These are phyloP conservation scores for Talaromyces sp. DNA, from an alignment of 2,329 filamentous ascomycete species.

Conservation along the genomic window DNA sequence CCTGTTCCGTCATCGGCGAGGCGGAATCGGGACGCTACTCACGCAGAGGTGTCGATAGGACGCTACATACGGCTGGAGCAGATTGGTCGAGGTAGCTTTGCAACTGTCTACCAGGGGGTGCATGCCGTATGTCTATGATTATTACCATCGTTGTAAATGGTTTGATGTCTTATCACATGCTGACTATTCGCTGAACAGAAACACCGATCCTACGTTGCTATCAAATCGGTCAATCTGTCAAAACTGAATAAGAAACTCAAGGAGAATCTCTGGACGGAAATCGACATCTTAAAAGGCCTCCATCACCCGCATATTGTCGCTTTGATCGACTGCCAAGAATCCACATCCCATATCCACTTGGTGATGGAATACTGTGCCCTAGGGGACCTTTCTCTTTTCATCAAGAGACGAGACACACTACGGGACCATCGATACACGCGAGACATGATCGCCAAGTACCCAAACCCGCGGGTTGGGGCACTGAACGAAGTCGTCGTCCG, in stretches of 20 bases:
- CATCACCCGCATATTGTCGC: slow-evolving; percentile 96
- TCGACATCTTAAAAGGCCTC: slow-evolving; percentile 87
- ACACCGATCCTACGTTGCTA: slow-evolving; percentile 76
- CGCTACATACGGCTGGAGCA: slow-evolving; percentile 78
- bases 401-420: slow-evolving; percentile 85
- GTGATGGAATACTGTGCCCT: slow-evolving; percentile 99
- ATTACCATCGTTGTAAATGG: neutral
- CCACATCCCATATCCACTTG: slow-evolving; percentile 81
- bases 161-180: neutral
- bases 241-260: slow-evolving; percentile 94
- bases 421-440: slow-evolving; percentile 72
- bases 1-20: slow-evolving; percentile 24
- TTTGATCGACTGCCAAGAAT: slow-evolving; percentile 89
- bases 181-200: slow-evolving; percentile 49
- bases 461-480: slow-evolving; percentile 74
- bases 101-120: slow-evolving; percentile 82
- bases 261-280: slow-evolving; percentile 92
- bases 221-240: slow-evolving; percentile 90
- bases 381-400: slow-evolving; percentile 89
- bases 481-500: slow-evolving; percentile 93
- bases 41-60: slow-evolving; percentile 52
- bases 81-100: slow-evolving; percentile 97
- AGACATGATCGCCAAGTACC: slow-evolving; percentile 91
- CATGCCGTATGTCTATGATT: slow-evolving; percentile 68
- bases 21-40: slow-evolving; percentile 34